Base-by-base conservation (phyloP, 768 basidiomycete genomes). In the Gymnopilus junonius region DNA sequence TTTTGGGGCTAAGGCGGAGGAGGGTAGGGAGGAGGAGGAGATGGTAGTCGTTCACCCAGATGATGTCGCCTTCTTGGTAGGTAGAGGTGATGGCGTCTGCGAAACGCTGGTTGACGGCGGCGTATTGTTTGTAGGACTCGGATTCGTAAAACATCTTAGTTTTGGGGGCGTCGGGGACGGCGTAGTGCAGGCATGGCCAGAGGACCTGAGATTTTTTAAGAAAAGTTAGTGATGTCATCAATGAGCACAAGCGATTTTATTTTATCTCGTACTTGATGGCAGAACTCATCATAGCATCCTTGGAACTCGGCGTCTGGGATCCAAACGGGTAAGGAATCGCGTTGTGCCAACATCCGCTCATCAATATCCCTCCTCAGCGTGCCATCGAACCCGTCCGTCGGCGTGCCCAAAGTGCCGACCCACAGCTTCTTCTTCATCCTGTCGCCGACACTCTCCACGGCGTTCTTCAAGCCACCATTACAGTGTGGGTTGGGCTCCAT, bases 11-110 rank as follows among this genome's bases (percentile, higher is more conserved):
- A 65, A 87, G 82, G 54, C 96, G 89, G 29, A 99, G 85, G 77
- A 98, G 88, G 43, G 85, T 83, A 1, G 97, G 97, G 8, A 97
- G 86, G 53, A 99, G 89, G 82, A 97, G 91, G 51, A 99, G 88
- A 71, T 99, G 97, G 76, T 98, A 99, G 79, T 99, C 97, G 76
- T 99, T 95, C 3, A 93, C 83, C 90, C 90, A 92, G 68, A 93
- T 87, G 71, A 99, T 87, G 74, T 99, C 97, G 53, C 97, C 97
- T 23, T 94, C 92, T 66, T 86, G 83, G 76, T 94, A 95, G 46
- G 87, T 83, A 7, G 85, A 83, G 50, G 91, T 87, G 74, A 98
- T 95, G 43, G 85, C 83, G 48, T 92, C 86, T 0, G 96, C 96
- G 70, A 97, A 98, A 46, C 91, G 88, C 72, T 91, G 83, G 80